Conservation (phyloP, 306 rosid genomes). For the Carpinus viminea region DNA sequence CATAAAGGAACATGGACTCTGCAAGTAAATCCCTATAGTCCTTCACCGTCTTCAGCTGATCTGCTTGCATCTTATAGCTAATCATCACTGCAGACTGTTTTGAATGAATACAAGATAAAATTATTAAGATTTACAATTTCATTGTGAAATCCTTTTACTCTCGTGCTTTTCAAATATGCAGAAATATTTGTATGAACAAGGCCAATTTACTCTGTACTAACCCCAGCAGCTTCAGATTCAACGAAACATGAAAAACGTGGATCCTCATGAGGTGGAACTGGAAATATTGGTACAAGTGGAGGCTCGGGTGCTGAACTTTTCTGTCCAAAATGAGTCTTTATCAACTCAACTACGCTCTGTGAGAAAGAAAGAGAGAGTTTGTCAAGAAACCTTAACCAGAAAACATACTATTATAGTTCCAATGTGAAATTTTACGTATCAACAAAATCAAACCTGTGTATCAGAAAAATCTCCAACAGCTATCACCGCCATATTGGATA, state of each 20-base stretch:
- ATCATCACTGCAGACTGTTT: slow-evolving; percentile 94
- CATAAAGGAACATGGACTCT: slow-evolving; percentile 91
- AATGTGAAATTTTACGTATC: slow-evolving; percentile 23
- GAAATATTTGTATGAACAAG: slow-evolving; percentile 12
- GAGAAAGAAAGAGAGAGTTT: slow-evolving; percentile 26
- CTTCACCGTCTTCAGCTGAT: slow-evolving; percentile 77
- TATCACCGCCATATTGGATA: slow-evolving; percentile 92
- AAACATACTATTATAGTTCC: slow-evolving; percentile 18
- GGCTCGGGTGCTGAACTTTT: slow-evolving; percentile 67
- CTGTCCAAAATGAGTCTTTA: slow-evolving; percentile 76
- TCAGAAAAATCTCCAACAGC: slow-evolving; percentile 96
- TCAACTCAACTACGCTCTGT: slow-evolving; percentile 81
- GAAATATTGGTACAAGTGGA: slow-evolving; percentile 62
- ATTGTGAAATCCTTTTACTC: slow-evolving; percentile 4
- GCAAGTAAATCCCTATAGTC: slow-evolving; percentile 85
- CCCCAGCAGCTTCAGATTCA: slow-evolving; percentile 99
- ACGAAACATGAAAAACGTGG: slow-evolving; percentile 88
- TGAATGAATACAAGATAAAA: slow-evolving; percentile 22
- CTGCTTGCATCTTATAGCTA: slow-evolving; percentile 82
- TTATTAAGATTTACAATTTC: slow-evolving; percentile 17
- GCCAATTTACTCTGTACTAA: slow-evolving; percentile 52
- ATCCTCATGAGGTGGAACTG: slow-evolving; percentile 78
- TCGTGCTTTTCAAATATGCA: slow-evolving; percentile 7
- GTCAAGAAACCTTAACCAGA: slow-evolving; percentile 29
- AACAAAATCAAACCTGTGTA: slow-evolving; percentile 61